Conservation (phyloP, 2,329 filamentous ascomycete species). For the Pochonia chlamydosporia region DNA sequence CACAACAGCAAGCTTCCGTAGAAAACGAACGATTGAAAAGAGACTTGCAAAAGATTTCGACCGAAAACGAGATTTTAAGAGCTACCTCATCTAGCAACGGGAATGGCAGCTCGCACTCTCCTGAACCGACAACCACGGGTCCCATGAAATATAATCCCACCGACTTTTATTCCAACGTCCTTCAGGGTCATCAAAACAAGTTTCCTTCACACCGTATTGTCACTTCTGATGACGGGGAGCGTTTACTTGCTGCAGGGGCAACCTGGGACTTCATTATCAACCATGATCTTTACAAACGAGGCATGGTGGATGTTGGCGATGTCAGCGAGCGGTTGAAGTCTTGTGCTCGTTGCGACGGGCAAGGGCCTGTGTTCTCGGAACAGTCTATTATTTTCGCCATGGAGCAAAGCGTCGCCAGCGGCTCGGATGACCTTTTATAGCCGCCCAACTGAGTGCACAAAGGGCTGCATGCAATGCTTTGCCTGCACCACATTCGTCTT, state of each 20-base stretch:
- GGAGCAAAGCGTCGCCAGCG: constrained; percentile 68
- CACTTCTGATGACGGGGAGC: constrained; percentile 59
- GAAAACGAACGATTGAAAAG: constrained; percentile 86
- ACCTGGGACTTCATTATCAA: constrained; percentile 87
- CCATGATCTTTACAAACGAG: constrained; percentile 70
- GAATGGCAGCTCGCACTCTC: constrained; percentile 32
- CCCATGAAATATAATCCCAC: constrained; percentile 67
- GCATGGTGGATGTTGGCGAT: constrained; percentile 73
- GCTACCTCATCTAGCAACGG: constrained; percentile 55
- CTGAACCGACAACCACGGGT: constrained; percentile 51
- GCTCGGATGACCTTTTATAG: constrained; percentile 65
- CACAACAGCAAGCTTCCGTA: constrained; percentile 63
- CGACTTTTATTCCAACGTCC: constrained; percentile 62
- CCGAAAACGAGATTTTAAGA: constrained; percentile 88
- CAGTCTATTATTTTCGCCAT: constrained; percentile 67
- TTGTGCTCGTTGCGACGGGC: constrained; percentile 74
- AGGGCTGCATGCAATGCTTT: not conserved
- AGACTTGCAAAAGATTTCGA: constrained; percentile 75
- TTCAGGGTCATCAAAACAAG: constrained; percentile 57
- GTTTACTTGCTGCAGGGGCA: constrained; percentile 66
- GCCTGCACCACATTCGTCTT: not conserved
- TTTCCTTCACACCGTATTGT: constrained; percentile 63
- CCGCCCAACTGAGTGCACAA: not conserved
- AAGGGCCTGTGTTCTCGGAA: constrained; percentile 84
- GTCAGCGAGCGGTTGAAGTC: constrained; percentile 75